phyloP scores from a whole-genome alignment of 2,329 filamentous ascomycete species.

The Eutypella sp. region DNA sequence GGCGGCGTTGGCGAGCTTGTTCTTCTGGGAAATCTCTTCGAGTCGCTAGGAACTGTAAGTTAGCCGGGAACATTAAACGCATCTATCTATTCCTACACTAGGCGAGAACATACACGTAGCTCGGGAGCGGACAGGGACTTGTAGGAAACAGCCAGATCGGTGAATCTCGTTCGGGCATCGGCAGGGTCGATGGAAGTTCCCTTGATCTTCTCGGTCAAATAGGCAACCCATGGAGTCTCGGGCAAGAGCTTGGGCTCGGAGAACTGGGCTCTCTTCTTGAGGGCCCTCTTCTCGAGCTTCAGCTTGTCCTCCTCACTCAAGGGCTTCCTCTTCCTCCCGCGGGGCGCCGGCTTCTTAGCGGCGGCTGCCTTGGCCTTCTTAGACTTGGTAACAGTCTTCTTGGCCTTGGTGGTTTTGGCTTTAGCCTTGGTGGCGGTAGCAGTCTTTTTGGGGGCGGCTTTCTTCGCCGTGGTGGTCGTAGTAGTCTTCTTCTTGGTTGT shows the following conservation, averaged over 20 bases:
- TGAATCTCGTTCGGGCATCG: conserved; percentile 17
- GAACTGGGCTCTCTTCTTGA: conserved; percentile 38
- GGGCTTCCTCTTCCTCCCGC: conserved; percentile 23
- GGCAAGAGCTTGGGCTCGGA: conserved; percentile 32
- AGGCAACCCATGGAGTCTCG: conserved; percentile 33
- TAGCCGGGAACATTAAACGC: conserved; percentile 4
- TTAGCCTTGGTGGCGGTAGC: conserved; percentile 13
- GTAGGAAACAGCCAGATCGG: conserved; percentile 28
- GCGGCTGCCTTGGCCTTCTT: background rate
- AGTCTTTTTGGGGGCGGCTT: conserved; percentile 1
- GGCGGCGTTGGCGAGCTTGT: conserved; percentile 36
- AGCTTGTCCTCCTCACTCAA: conserved; percentile 34
- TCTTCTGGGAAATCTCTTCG: conserved; percentile 28
- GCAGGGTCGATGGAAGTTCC: conserved; percentile 6
- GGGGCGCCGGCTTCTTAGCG: conserved; percentile 2
- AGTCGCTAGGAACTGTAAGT: conserved; percentile 32
- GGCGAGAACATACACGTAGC: conserved; percentile 35
- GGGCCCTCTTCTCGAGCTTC: conserved; percentile 17
- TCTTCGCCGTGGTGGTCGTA: conserved; percentile 16
- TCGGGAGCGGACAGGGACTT: conserved; percentile 36
- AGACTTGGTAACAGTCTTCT: conserved; percentile 10
- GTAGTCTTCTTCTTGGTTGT: conserved; percentile 20
- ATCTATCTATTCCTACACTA: background rate
- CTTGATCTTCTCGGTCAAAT: conserved; percentile 26
- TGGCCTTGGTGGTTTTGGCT: conserved; percentile 4